These are phyloP conservation scores for Hordeum marinum DNA, from an alignment of 176 grass and related monocot species.

Conservation along the genomic window DNA sequence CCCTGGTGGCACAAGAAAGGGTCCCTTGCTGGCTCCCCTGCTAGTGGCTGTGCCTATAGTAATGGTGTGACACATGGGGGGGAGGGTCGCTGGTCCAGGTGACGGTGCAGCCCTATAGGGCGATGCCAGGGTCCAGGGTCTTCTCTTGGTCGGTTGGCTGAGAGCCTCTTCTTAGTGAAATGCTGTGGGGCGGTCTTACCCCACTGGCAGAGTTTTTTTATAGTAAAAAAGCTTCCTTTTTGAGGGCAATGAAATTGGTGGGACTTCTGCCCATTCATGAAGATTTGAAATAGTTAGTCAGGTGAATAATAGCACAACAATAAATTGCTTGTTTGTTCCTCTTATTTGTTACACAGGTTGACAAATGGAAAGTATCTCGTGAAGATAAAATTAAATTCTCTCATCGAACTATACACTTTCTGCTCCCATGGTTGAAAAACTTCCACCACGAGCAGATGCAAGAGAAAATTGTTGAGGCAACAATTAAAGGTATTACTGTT, in stretches of 20 bases:
- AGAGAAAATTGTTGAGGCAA: constrained; percentile 67
- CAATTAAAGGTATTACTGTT: constrained; percentile 47
- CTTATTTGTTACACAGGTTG: not conserved
- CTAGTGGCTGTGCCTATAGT: not conserved
- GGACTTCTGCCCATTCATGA: not conserved
- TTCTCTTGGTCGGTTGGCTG: not conserved
- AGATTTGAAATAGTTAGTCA: not conserved
- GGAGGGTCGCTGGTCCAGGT: not conserved
- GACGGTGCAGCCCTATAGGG: not conserved
- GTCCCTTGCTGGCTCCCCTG: too few relatives aligned
- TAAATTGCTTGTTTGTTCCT: not conserved
- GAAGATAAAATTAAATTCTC: constrained; percentile 34
- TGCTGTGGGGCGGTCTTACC: not conserved
- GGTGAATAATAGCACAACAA: not conserved
- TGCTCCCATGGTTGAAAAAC: constrained; percentile 71
- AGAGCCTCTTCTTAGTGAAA: not conserved
- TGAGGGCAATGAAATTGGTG: too few relatives aligned
- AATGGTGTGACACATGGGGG: not conserved
- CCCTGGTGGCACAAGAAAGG: not conserved
- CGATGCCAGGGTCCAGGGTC: too few relatives aligned
- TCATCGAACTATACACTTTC: not conserved
- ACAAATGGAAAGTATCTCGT: not conserved
- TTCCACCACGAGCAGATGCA: constrained; percentile 46
- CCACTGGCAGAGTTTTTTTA: fast-evolving
- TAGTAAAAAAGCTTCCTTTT: not conserved